These are phyloP conservation scores for Gracilaria vermiculophylla DNA, from an alignment of 23 red algal species.

Conservation along the genomic window DNA sequence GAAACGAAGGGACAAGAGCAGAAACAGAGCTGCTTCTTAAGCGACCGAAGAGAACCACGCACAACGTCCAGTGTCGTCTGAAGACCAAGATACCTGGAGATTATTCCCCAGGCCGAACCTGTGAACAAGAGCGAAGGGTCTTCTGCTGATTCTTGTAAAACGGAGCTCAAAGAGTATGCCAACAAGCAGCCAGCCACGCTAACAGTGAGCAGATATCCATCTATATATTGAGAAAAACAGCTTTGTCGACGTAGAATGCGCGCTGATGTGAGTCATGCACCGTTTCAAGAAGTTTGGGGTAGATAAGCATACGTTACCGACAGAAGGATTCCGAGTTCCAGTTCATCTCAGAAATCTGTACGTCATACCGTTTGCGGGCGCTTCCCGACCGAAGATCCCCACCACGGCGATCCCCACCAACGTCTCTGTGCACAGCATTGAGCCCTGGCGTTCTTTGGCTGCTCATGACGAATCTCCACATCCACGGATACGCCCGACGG, in stretches of 20 bases:
- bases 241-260: neutral
- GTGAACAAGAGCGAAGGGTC: neutral
- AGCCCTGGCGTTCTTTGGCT: neutral
- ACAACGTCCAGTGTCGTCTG: neutral
- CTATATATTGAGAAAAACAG: neutral
- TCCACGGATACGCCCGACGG: neutral
- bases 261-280: neutral
- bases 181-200: neutral
- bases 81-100: neutral
- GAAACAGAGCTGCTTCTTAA: neutral
- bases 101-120: neutral
- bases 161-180: neutral
- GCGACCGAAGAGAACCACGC: neutral
- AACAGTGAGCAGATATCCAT: neutral
- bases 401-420: neutral
- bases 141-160: neutral
- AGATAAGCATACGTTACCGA: slow-evolving; percentile 15
- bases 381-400: neutral
- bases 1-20: slow-evolving; percentile 16
- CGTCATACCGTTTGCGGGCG: neutral
- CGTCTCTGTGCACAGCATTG: neutral
- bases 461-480: neutral
- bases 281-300: neutral
- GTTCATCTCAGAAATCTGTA: neutral
- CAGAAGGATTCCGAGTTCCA: neutral